Evolutionary conservation across 768 basidiomycete genomes (phyloP).

Genomic region (Termitomyces eurrhizus): DNA sequence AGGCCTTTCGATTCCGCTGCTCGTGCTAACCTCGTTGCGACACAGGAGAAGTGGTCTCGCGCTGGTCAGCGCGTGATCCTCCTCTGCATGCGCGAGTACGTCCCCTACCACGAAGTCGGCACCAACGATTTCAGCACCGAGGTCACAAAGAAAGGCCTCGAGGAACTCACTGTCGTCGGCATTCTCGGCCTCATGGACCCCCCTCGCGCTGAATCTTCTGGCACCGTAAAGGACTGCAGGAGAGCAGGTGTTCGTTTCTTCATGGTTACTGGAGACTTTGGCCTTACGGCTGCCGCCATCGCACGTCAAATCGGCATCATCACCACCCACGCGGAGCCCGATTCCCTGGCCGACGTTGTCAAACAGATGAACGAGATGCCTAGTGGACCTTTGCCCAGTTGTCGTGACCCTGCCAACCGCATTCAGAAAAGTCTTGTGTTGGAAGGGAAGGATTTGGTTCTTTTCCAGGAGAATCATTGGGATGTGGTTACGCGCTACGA

Average conservation of each 20-base stretch:
- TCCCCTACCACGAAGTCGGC: slow-evolving; percentile 18
- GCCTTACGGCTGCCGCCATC: slow-evolving; percentile 49
- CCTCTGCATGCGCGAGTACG: slow-evolving; percentile 30
- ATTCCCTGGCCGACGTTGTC: slow-evolving; percentile 8
- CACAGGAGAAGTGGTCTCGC: slow-evolving; percentile 40
- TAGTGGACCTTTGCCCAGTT: neutral
- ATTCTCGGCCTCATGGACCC: slow-evolving; percentile 55
- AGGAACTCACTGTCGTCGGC: slow-evolving; percentile 43
- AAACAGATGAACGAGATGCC: slow-evolving; percentile 13
- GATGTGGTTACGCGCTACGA: slow-evolving; percentile 34
- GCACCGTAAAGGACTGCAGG: slow-evolving; percentile 42
- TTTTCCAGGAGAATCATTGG: slow-evolving; percentile 34
- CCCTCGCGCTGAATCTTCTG: slow-evolving; percentile 44
- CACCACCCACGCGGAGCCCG: slow-evolving; percentile 28
- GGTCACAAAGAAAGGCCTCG: slow-evolving; percentile 33
- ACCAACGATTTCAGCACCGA: slow-evolving; percentile 26
- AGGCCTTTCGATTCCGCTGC: slow-evolving; percentile 24
- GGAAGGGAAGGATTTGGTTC: slow-evolving; percentile 40
- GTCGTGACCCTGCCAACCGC: slow-evolving; percentile 25
- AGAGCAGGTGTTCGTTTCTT: slow-evolving; percentile 50
- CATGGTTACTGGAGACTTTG: slow-evolving; percentile 58
- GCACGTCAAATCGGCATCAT: slow-evolving; percentile 42
- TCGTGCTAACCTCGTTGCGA: slow-evolving; percentile 14
- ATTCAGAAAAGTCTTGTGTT: slow-evolving; percentile 34
- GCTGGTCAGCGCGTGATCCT: slow-evolving; percentile 54